A percentile compares a stretch with the other conserved stretches of the same genome.
phyloP scores from a whole-genome alignment of 2,329 filamentous ascomycete species.

The Magnaporthiopsis rhizophila region DNA sequence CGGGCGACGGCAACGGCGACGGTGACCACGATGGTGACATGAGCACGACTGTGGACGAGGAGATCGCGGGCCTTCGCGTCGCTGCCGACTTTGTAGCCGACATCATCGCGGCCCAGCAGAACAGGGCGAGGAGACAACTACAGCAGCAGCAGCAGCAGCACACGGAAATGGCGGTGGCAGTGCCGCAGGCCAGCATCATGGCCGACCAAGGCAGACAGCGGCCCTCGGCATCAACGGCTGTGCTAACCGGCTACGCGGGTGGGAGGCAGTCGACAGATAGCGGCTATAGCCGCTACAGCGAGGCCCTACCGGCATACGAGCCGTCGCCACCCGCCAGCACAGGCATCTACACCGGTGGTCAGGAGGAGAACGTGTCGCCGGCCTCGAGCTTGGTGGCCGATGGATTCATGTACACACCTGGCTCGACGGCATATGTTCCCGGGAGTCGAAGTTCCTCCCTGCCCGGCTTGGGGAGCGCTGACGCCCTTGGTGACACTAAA shows the following conservation, averaged over 20 bases:
- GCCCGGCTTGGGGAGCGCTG: slow-evolving; percentile 10
- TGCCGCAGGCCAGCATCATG: slow-evolving; percentile 7
- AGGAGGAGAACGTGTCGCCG: slow-evolving; percentile 13
- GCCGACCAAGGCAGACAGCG: slow-evolving; percentile 10
- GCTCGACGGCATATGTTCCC: slow-evolving; percentile 20
- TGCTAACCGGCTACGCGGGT: slow-evolving; percentile 22
- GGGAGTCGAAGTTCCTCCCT: slow-evolving; percentile 12
- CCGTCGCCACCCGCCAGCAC: slow-evolving; percentile 9
- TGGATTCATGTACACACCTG: slow-evolving; percentile 32
- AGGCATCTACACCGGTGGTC: too few relatives aligned
- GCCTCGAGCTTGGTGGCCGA: slow-evolving; percentile 31
- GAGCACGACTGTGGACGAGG: slow-evolving; percentile 35
- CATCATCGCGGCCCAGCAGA: slow-evolving; percentile 37
- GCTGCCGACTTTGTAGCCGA: slow-evolving; percentile 37
- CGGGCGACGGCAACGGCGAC: slow-evolving; percentile 7
- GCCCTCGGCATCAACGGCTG: slow-evolving; percentile 18
- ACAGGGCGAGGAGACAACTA: slow-evolving; percentile 16
- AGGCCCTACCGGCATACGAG: slow-evolving; percentile 34
- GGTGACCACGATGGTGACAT: slow-evolving; percentile 21
- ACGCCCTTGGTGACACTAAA: slow-evolving; percentile 18
- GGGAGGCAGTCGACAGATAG: slow-evolving; percentile 10
- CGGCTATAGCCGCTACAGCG: slow-evolving; percentile 24
- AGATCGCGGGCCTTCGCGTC: slow-evolving; percentile 38
- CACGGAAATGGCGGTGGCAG: slow-evolving; percentile 5
- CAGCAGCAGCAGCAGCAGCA: slow-evolving; percentile 11